Conservation (phyloP, 2,329 filamentous ascomycete genomes). For the Calonectria henricotiae region DNA sequence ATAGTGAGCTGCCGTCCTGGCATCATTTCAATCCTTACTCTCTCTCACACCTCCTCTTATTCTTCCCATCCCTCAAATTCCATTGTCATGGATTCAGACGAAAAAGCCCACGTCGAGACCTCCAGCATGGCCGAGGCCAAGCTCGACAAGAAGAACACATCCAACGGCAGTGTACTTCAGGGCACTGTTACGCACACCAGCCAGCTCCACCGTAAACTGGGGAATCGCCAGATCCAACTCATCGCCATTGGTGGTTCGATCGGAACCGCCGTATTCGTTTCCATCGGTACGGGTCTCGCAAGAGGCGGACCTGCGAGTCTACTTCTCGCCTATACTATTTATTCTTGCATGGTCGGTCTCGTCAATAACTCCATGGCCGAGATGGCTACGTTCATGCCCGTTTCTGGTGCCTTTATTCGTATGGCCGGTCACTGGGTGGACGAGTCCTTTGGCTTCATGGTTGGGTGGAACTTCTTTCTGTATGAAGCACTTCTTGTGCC, state of each 20-base stretch:
- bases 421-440: conserved; percentile 1
- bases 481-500: conserved; percentile 13
- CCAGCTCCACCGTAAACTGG: neutral
- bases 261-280: conserved; percentile 12
- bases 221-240: conserved; percentile 7
- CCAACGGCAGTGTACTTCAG: neutral
- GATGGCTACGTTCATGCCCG: conserved; percentile 12
- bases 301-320: conserved; percentile 1
- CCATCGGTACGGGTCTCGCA: conserved; percentile 1
- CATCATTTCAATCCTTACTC: neutral
- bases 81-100: neutral
- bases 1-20: neutral
- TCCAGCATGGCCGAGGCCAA: neutral
- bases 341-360: neutral
- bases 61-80: neutral
- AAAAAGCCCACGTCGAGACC: neutral
- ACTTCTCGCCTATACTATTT: neutral
- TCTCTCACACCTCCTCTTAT: neutral
- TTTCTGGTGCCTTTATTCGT: conserved; percentile 4
- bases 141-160: neutral
- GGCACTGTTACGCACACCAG: neutral
- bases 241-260: conserved; percentile 21
- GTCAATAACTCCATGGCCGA: conserved; percentile 8
- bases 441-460: conserved; percentile 2
- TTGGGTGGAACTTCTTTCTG: conserved; percentile 12